Percentiles rank a stretch among this genome's conserved stretches.
Evolutionary conservation across 2,329 filamentous ascomycete genomes (phyloP).

Genomic region (Gyromitra esculenta): DNA sequence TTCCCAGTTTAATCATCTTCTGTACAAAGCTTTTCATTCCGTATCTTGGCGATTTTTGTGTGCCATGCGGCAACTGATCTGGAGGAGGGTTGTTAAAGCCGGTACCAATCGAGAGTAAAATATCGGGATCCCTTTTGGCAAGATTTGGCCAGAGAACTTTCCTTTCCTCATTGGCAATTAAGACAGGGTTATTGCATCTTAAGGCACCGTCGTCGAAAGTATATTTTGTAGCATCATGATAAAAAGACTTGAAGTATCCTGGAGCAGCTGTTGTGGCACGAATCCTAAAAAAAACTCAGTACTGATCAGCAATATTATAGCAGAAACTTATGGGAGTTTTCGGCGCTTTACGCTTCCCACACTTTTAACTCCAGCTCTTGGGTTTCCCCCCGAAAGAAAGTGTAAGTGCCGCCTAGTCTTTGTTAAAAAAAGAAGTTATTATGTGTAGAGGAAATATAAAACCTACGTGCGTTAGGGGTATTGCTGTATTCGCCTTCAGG

Average conservation of each 20-base stretch:
- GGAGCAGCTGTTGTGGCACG: slow-evolving; percentile 64
- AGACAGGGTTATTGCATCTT: slow-evolving; percentile 65
- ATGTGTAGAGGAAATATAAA: slow-evolving; percentile 21
- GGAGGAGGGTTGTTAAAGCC: slow-evolving; percentile 8
- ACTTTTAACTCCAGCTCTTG: slow-evolving; percentile 62
- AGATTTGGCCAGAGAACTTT: slow-evolving; percentile 59
- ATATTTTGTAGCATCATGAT: slow-evolving; percentile 63
- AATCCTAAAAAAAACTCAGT: neutral
- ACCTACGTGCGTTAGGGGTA: slow-evolving; percentile 4
- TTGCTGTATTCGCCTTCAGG: no score
- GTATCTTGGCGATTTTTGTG: neutral
- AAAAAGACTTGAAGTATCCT: slow-evolving; percentile 65
- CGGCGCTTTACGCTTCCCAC: slow-evolving; percentile 63
- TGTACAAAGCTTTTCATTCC: slow-evolving; percentile 8
- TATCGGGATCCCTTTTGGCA: slow-evolving; percentile 55
- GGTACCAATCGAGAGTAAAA: slow-evolving; percentile 59
- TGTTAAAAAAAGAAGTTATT: neutral
- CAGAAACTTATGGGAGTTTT: neutral
- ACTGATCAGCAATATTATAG: no score
- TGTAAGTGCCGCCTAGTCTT: slow-evolving; percentile 45
- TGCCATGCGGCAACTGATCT: neutral
- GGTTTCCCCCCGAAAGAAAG: slow-evolving; percentile 61
- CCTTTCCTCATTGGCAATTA: slow-evolving; percentile 64
- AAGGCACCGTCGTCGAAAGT: slow-evolving; percentile 65
- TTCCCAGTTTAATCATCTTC: slow-evolving; percentile 25